Evolutionary conservation across 2,329 filamentous ascomycete genomes (phyloP).

Genomic region (Rutstroemia sp.): DNA sequence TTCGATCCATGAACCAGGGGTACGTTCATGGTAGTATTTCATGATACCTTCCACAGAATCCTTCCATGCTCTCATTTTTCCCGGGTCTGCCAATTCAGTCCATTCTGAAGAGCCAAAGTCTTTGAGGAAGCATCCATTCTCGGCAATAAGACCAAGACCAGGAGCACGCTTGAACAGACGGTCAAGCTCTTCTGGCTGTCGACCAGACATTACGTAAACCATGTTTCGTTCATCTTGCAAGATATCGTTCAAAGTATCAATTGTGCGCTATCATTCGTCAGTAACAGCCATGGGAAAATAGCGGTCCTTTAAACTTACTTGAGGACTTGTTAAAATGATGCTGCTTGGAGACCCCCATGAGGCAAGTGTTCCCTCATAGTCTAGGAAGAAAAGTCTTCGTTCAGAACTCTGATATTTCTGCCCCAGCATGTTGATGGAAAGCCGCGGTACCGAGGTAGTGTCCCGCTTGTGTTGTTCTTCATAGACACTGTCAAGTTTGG

Average conservation of each 20-base stretch:
- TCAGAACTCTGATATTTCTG: conserved; percentile 59
- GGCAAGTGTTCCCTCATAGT: conserved; percentile 89
- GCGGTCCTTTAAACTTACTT: conserved; percentile 31
- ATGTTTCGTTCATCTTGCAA: conserved; percentile 73
- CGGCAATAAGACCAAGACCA: conserved; percentile 81
- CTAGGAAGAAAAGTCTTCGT: conserved; percentile 76
- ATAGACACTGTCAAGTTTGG: conserved; percentile 66
- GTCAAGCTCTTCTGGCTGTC: conserved; percentile 81
- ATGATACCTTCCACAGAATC: conserved; percentile 74
- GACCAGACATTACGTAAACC: conserved; percentile 90
- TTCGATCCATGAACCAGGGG: conserved; percentile 81
- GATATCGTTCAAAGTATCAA: conserved; percentile 76
- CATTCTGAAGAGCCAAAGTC: conserved; percentile 62
- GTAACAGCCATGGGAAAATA: not conserved
- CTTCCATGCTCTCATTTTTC: conserved; percentile 72
- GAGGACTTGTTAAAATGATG: conserved; percentile 79
- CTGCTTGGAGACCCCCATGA: conserved; percentile 78
- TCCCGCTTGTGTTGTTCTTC: conserved; percentile 80
- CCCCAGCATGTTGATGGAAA: conserved; percentile 60
- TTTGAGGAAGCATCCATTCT: conserved; percentile 88
- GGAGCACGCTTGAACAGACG: conserved; percentile 77
- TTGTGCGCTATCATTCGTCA: conserved; percentile 51
- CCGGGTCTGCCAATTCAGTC: conserved; percentile 68
- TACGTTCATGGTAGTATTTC: conserved; percentile 82
- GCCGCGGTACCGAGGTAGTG: conserved; percentile 76